Evolutionary conservation across 2,329 filamentous ascomycete species (phyloP).

Genomic region (Trichoderma semiorbis): DNA sequence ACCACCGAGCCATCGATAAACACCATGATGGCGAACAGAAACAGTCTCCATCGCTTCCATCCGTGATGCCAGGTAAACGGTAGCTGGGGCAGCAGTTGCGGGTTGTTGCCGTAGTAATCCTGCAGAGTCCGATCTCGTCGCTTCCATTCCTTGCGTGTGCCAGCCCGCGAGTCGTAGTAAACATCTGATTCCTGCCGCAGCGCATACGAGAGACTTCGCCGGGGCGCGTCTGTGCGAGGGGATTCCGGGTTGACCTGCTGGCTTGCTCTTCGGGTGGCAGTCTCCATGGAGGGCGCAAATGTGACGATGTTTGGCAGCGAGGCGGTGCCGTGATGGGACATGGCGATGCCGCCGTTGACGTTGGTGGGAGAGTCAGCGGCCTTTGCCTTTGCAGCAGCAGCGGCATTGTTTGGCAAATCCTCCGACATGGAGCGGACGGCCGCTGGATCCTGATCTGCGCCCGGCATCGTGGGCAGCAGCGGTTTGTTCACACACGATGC

Average conservation of each 20-base stretch:
- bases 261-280: not conserved
- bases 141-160: constrained; percentile 33
- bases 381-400: not conserved
- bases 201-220: constrained; percentile 36
- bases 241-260: not conserved
- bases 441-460: not conserved
- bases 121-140: constrained; percentile 35
- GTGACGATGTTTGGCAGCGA: not conserved
- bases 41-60: constrained; percentile 41
- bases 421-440: not conserved
- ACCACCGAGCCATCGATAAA: constrained; percentile 43
- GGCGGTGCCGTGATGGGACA: not conserved
- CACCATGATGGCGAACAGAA: constrained; percentile 46
- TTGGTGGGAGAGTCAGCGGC: not conserved
- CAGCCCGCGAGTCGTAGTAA: constrained; percentile 41
- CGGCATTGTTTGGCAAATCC: not conserved
- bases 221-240: constrained; percentile 22
- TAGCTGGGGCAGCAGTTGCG: constrained; percentile 37
- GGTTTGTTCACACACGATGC: not conserved
- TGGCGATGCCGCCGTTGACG: not conserved
- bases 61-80: constrained; percentile 42
- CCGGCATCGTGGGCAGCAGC: constrained; percentile 2
- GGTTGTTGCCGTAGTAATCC: constrained; percentile 40
- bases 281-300: not conserved
- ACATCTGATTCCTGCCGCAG: constrained; percentile 33